A percentile compares a stretch with the other conserved stretches of the same genome.
Evolutionary conservation across 1,139 yeast species (phyloP).

Genomic region (Petasospora rhodanensis): DNA sequence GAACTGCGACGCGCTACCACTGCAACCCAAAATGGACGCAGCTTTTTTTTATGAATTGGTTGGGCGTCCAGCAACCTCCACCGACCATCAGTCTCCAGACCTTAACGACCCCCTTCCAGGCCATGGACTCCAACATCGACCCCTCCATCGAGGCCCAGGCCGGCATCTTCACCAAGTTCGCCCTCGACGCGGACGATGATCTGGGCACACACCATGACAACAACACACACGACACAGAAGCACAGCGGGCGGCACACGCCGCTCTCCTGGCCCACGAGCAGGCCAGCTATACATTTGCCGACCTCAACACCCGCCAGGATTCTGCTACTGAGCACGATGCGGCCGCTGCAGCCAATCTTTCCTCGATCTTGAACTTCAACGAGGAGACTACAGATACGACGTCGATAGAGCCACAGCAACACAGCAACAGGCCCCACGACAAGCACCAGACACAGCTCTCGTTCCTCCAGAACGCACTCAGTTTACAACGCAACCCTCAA

Average conservation of each 20-base stretch:
- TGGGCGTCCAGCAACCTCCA: too few species aligned
- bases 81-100: too few species aligned
- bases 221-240: slow-evolving; percentile 4
- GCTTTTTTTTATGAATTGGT: too few species aligned
- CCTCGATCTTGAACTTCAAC: slow-evolving; percentile 22
- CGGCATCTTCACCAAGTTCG: slow-evolving; percentile 20
- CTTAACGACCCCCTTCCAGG: too few species aligned
- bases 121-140: slow-evolving; percentile 21
- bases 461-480: slow-evolving; percentile 15
- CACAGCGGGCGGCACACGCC: slow-evolving; percentile 9
- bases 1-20: slow-evolving; percentile 1
- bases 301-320: slow-evolving; percentile 1
- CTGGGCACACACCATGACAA: slow-evolving; percentile 2
- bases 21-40: slow-evolving; percentile 7
- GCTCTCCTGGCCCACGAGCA: slow-evolving; percentile 11
- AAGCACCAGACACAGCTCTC: slow-evolving; percentile 7
- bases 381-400: not conserved
- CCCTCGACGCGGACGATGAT: slow-evolving; percentile 14
- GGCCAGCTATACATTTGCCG: slow-evolving; percentile 4
- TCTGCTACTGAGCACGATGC: slow-evolving; percentile 11
- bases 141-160: slow-evolving; percentile 20
- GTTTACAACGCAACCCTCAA: too few species aligned
- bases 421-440: not conserved
- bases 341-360: slow-evolving; percentile 23
- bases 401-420: too few species aligned